phyloP scores from a whole-genome alignment of 192 early-diverging fungal genomes.

The Helicostylum pulchrum region DNA sequence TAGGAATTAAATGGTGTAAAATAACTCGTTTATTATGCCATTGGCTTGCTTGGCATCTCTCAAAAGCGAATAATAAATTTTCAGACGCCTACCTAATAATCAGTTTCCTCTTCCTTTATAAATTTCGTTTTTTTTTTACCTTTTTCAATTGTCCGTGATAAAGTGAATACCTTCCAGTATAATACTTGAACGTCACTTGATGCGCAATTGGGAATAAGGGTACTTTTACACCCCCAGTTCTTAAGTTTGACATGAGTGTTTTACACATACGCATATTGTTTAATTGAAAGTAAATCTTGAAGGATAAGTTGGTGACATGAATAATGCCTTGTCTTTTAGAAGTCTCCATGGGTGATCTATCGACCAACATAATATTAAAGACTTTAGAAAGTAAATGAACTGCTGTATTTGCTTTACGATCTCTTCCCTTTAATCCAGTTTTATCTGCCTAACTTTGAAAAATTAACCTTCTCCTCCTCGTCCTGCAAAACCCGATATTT shows the following conservation, averaged over 20 bases:
- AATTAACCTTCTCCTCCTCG: neutral
- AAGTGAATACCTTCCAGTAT: slow-evolving; percentile 45
- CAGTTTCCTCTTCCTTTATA: neutral
- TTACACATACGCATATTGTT: slow-evolving; percentile 42
- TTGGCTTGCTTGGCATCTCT: slow-evolving; percentile 26
- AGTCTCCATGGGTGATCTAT: slow-evolving; percentile 26
- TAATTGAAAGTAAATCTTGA: slow-evolving; percentile 46
- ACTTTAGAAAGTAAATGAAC: slow-evolving; percentile 37
- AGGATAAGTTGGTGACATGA: slow-evolving; percentile 44
- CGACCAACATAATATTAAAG: slow-evolving; percentile 44
- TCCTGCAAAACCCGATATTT: neutral
- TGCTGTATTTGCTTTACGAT: slow-evolving; percentile 25
- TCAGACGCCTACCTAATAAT: slow-evolving; percentile 22
- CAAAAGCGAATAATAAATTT: slow-evolving; percentile 42
- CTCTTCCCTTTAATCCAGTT: slow-evolving; percentile 10
- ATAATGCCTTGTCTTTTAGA: slow-evolving; percentile 43
- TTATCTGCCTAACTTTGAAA: slow-evolving; percentile 18
- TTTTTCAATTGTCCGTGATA: slow-evolving; percentile 40
- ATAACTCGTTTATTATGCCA: slow-evolving; percentile 38
- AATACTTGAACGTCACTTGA: slow-evolving; percentile 48
- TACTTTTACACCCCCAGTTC: slow-evolving; percentile 32
- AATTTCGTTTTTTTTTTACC: slow-evolving; percentile 11
- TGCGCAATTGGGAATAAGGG: slow-evolving; percentile 41
- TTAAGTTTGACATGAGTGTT: slow-evolving; percentile 43
- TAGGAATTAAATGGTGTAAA: slow-evolving; percentile 41